These are phyloP conservation scores for Lentinula lateritia DNA, from an alignment of 768 basidiomycete genomes.

Conservation along the genomic window DNA sequence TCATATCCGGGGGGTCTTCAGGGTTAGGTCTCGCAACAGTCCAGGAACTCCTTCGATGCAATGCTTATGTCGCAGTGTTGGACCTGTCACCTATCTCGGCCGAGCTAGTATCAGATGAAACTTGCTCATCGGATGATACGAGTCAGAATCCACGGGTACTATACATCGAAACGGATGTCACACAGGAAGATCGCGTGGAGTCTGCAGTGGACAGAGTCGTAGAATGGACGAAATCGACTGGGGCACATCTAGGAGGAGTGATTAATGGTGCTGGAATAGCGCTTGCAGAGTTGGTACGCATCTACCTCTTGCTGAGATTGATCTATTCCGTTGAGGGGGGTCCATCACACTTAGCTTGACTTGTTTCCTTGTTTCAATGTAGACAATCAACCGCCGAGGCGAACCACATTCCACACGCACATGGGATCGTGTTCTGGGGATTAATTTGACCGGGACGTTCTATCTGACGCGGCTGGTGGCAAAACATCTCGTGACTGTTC, in stretches of 20 bases:
- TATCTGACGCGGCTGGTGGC: conserved; percentile 52
- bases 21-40: conserved; percentile 54
- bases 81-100: conserved; percentile 35
- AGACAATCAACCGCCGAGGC: conserved; percentile 43
- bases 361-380: conserved; percentile 12
- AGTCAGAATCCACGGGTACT: conserved; percentile 8
- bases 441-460: conserved; percentile 57
- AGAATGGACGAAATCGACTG: conserved; percentile 35
- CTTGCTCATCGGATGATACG: not conserved
- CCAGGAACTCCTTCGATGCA: conserved; percentile 33
- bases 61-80: conserved; percentile 46
- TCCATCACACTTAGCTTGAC: not conserved
- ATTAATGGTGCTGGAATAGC: conserved; percentile 57
- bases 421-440: conserved; percentile 46
- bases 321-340: not conserved
- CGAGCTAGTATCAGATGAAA: too few species aligned
- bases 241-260: conserved; percentile 48
- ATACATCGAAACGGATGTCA: conserved; percentile 30
- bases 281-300: conserved; percentile 15
- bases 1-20: conserved; percentile 55
- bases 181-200: conserved; percentile 28
- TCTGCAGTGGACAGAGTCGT: conserved; percentile 32
- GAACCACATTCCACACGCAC: conserved; percentile 42
- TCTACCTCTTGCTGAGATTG: not conserved
- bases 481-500: conserved; percentile 41